These are phyloP conservation scores for Lactifluus hygrophoroides DNA, from an alignment of 768 basidiomycete genomes.

Conservation along the genomic window DNA sequence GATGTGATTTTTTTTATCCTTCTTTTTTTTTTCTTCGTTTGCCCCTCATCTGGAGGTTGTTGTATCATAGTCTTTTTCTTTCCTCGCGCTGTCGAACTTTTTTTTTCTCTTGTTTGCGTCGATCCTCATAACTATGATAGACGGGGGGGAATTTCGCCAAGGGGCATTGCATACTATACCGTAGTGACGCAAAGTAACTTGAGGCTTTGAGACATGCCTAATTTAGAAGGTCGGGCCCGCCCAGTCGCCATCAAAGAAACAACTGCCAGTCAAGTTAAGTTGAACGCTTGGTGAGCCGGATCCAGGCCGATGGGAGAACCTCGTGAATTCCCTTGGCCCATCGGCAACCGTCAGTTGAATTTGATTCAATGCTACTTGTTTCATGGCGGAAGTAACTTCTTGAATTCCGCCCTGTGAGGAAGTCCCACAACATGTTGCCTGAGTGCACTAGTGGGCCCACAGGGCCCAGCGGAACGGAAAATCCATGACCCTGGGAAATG, in stretches of 20 bases:
- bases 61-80: slow-evolving; percentile 7
- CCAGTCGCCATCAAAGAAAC: not conserved
- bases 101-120: slow-evolving; percentile 6
- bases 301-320: not conserved
- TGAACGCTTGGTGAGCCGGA: slow-evolving; percentile 2
- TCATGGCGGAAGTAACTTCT: not conserved
- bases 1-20: not conserved
- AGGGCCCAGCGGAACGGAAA: not conserved
- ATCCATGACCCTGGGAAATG: not conserved
- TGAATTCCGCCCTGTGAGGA: not conserved
- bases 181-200: slow-evolving; percentile 17
- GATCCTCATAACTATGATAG: slow-evolving; percentile 15
- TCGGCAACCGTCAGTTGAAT: not conserved
- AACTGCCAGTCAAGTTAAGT: not conserved
- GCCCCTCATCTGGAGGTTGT: slow-evolving; percentile 4
- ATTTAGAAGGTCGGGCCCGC: slow-evolving; percentile 17
- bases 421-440: not conserved
- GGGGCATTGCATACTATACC: slow-evolving; percentile 4
- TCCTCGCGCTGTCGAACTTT: not conserved
- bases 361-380: slow-evolving; percentile 1
- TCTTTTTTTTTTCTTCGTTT: too few species aligned
- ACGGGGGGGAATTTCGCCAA: slow-evolving; percentile 9
- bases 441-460: not conserved
- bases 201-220: slow-evolving; percentile 9
- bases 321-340: slow-evolving; percentile 1